Conservation (phyloP, 2,329 filamentous ascomycete genomes). For the Chaetomium sp. region DNA sequence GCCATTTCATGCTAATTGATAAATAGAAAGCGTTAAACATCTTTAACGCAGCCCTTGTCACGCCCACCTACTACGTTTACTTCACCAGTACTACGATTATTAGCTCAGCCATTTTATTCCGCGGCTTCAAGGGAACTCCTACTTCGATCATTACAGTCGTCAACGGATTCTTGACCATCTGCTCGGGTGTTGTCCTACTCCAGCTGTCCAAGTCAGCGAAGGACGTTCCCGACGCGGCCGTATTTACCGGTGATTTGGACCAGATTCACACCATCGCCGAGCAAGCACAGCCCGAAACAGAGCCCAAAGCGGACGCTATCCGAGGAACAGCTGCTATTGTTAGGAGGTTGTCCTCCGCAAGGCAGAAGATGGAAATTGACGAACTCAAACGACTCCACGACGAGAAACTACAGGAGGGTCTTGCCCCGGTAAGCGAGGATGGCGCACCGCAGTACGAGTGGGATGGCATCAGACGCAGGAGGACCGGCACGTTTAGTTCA, state of each 20-base stretch:
- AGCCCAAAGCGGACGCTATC: constrained; percentile 94
- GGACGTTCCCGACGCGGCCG: constrained; percentile 86
- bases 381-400: constrained; percentile 74
- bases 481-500: constrained; percentile 39
- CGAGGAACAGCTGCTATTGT: constrained; percentile 85
- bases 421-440: constrained; percentile 71
- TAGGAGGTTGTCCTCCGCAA: constrained; percentile 67
- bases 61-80: constrained; percentile 97
- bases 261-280: constrained; percentile 94
- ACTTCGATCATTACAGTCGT: constrained; percentile 81
- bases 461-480: constrained; percentile 76
- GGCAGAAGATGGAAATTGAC: constrained; percentile 71
- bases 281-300: constrained; percentile 90
- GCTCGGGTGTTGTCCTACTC: constrained; percentile 81
- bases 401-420: constrained; percentile 64
- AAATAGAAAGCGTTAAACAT: constrained; percentile 92
- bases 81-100: constrained; percentile 95
- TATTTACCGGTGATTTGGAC: constrained; percentile 88
- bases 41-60: constrained; percentile 94
- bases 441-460: constrained; percentile 69
- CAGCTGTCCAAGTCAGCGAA: constrained; percentile 98
- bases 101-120: constrained; percentile 86
- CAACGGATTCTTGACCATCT: constrained; percentile 90
- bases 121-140: constrained; percentile 82
- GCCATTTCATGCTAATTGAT: not conserved